phyloP scores from a whole-genome alignment of 768 basidiomycete genomes.

The Boletus coccyginus region DNA sequence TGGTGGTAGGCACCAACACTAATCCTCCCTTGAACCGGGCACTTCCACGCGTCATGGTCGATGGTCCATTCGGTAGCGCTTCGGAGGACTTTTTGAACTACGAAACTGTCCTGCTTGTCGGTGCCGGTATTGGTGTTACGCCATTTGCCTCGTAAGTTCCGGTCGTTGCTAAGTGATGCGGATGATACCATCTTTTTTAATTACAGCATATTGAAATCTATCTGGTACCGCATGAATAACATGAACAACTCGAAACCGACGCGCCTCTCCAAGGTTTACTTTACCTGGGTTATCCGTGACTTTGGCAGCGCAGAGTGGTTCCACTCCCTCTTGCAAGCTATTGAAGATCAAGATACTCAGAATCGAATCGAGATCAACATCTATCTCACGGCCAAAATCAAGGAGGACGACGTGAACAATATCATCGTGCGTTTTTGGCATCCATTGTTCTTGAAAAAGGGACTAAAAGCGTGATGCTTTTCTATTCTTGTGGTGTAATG shows the following conservation, averaged over 20 bases:
- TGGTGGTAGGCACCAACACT: constrained; percentile 55
- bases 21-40: constrained; percentile 65
- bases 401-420: constrained; percentile 92
- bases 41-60: constrained; percentile 92
- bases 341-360: constrained; percentile 87
- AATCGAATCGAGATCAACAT: constrained; percentile 92
- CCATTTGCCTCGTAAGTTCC: constrained; percentile 86
- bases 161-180: neutral
- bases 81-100: constrained; percentile 90
- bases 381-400: constrained; percentile 87
- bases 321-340: constrained; percentile 88
- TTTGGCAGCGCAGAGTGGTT: constrained; percentile 91
- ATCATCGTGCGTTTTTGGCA: constrained; percentile 60
- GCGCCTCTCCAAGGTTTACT: constrained; percentile 86
- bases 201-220: constrained; percentile 77
- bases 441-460: neutral
- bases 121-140: constrained; percentile 95
- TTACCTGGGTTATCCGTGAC: constrained; percentile 95
- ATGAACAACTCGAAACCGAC: constrained; percentile 72
- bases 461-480: constrained; percentile 1
- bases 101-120: constrained; percentile 85
- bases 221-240: constrained; percentile 97
- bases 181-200: neutral
- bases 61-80: constrained; percentile 92
- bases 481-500: neutral